A percentile compares a stretch with the other conserved stretches of the same genome.
These are phyloP conservation scores for Triticum aestivum DNA, from an alignment of 176 grass and related monocot species.

Conservation along the genomic window IWGSC_CS_RefSeq_v2.1 NC_057804.1:405724239-405724738, in stretches of 20 bases:
- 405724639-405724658: slow-evolving; percentile 20
- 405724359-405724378: neutral
- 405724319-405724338: neutral
- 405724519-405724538: neutral
- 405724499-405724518: neutral
- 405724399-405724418: neutral
- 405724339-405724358: neutral
- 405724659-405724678: neutral
- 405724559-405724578: neutral
- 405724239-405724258: neutral
- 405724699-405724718: too few relatives aligned
- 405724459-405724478: slow-evolving; percentile 17
- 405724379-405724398: neutral
- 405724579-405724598: neutral
- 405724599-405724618: slow-evolving; percentile 22
- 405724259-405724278: neutral
- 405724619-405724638: slow-evolving; percentile 18
- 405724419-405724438: neutral
- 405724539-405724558: neutral
- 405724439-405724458: neutral
- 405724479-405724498: neutral
- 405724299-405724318: slow-evolving; percentile 12
- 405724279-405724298: neutral
- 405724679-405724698: too few relatives aligned
- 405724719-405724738: too few relatives aligned